phyloP scores from a whole-genome alignment of 768 basidiomycete species.

The Pleurotus eryngii region DNA sequence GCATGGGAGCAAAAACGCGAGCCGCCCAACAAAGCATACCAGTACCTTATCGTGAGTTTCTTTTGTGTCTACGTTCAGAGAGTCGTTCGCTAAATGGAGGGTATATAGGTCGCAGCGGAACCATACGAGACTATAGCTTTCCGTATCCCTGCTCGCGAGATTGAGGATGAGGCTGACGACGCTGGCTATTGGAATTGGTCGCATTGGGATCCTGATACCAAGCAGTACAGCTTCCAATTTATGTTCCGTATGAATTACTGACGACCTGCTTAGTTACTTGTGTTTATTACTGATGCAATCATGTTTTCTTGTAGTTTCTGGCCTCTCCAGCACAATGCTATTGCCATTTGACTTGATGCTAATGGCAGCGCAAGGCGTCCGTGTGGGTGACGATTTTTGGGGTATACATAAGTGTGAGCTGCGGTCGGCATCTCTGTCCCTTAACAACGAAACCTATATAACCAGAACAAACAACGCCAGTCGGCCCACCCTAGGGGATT shows the following conservation, averaged over 20 bases:
- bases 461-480: too few relatives aligned
- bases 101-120: slow-evolving; percentile 88
- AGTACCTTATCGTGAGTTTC: slow-evolving; percentile 88
- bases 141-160: slow-evolving; percentile 94
- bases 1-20: slow-evolving; percentile 97
- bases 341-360: too few relatives aligned
- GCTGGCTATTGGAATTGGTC: slow-evolving; percentile 96
- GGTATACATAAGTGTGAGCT: too few relatives aligned
- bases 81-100: slow-evolving; percentile 16
- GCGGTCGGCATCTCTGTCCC: too few relatives aligned
- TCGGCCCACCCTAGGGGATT: neutral
- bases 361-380: too few relatives aligned
- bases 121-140: slow-evolving; percentile 99
- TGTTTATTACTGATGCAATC: too few relatives aligned
- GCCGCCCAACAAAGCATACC: slow-evolving; percentile 93
- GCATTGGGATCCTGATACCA: slow-evolving; percentile 99
- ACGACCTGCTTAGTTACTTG: slow-evolving; percentile 1
- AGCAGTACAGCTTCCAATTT: slow-evolving; percentile 97
- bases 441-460: too few relatives aligned
- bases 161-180: slow-evolving; percentile 92
- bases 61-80: slow-evolving; percentile 18
- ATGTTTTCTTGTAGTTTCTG: too few relatives aligned
- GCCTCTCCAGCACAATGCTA: too few relatives aligned
- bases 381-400: too few relatives aligned
- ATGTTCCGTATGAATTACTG: slow-evolving; percentile 72